Evolutionary conservation across 1,284 basidiomycete genomes (phyloP), one percentile per base, ranked within the genome.

Genomic region (Inonotus obliquus): DNA sequence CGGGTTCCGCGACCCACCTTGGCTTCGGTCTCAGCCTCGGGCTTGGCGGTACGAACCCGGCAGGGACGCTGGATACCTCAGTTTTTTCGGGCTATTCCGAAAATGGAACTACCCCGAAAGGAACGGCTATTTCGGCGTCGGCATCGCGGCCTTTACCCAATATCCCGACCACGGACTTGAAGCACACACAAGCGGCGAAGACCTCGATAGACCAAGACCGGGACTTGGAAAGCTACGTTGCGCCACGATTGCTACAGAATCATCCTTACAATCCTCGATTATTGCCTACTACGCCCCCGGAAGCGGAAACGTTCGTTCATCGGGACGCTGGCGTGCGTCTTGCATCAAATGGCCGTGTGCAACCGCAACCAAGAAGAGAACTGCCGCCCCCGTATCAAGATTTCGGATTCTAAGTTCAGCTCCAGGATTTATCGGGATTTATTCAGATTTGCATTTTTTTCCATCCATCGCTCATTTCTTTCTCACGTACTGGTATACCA

Each of bases 371-470:
- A 48, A 59, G 52, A 53, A 47, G 39, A 25, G 61, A 63, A 37
- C 47, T 63, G 14, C 61, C 61, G 21, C 61, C 61, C 51, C 61
- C 57, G n/a, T 63, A 63, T 45, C 25, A 39, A 4, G 54, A 61
- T 44, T 61, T 57, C 35, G 45, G 60, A 39, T 13, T 29, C 25
- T 61, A 41, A 29, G 11, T 44, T 44, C n/a, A n/a, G n/a, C n/a
- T n/a, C n/a, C 23, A 39, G 41, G 29, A 45, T 44, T 44, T 25
- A 44, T 48, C 14, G 41, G 21, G 9, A 55, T 25, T 39, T 4
- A 55, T 41, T 39, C 13, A 25, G 35, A 47, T 49, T 25, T 49
- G 23, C 48, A 49, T 25, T 49, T 32, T 25, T 49, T 32, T 32
- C 32, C 4, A 32, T 32, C 32, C 32, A 32, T 32, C 32, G 9